Percentiles rank a stretch among this genome's conserved stretches.
Evolutionary conservation across 352 stramenopile species (phyloP).

Genomic region (Globisporangium acanthophoron): DNA sequence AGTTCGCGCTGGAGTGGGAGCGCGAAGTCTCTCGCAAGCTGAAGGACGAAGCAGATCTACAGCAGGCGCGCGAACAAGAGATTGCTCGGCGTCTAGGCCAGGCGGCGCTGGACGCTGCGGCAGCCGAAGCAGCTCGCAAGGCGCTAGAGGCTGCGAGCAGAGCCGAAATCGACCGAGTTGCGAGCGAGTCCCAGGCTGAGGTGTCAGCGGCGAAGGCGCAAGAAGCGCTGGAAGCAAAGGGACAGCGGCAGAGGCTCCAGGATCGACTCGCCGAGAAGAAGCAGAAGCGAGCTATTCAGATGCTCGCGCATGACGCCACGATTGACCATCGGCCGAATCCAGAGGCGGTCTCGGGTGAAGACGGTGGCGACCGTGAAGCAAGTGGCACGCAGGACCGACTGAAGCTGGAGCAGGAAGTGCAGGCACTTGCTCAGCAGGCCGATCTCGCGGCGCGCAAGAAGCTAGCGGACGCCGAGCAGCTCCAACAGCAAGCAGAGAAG

Average conservation of each 20-base stretch:
- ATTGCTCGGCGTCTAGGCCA: conserved; percentile 6
- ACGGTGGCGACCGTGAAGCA: conserved; percentile 7
- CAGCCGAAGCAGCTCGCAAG: conserved; percentile 18
- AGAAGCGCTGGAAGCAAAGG: conserved; percentile 6
- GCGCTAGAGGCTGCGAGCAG: conserved; percentile 23
- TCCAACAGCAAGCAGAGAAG: conserved; percentile 41
- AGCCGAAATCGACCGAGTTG: conserved; percentile 24
- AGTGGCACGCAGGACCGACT: conserved; percentile 26
- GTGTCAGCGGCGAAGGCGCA: not conserved
- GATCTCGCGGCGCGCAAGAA: conserved; percentile 22
- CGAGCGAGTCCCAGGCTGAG: conserved; percentile 18
- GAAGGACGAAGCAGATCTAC: conserved; percentile 1
- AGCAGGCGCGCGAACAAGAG: conserved; percentile 9
- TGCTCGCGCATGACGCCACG: conserved; percentile 45
- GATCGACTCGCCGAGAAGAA: conserved; percentile 24
- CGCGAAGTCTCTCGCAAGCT: conserved; percentile 5
- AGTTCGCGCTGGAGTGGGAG: conserved; percentile 12
- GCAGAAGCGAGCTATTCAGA: conserved; percentile 25
- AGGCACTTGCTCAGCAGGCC: conserved; percentile 18
- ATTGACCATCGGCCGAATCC: conserved; percentile 10
- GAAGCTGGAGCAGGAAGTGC: conserved; percentile 38
- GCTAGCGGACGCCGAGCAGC: conserved; percentile 26
- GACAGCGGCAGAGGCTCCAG: conserved; percentile 18
- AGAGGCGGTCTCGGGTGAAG: not conserved
- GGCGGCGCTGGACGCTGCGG: conserved; percentile 18